Conservation (phyloP, 495 filamentous ascomycete species). For the Annulohypoxylon nitens region DNA sequence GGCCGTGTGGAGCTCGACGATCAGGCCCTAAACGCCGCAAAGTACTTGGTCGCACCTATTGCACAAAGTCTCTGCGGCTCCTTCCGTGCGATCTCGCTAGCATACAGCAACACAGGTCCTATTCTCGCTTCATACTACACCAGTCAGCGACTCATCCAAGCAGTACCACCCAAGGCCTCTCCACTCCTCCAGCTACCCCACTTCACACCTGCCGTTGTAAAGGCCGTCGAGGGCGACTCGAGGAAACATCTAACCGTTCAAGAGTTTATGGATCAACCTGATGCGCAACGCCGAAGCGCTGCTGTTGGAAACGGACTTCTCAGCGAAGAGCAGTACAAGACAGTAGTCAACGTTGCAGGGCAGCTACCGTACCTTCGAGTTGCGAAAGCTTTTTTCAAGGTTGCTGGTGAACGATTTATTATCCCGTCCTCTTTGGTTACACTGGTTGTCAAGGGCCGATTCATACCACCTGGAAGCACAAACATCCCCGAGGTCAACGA, state of each 20-base stretch:
- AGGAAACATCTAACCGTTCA: constrained; percentile 84
- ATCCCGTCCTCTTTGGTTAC: constrained; percentile 94
- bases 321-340: constrained; percentile 79
- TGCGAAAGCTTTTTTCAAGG: constrained; percentile 98
- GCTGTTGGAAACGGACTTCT: constrained; percentile 78
- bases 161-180: constrained; percentile 81
- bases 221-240: constrained; percentile 79
- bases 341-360: constrained; percentile 78
- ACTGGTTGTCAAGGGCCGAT: constrained; percentile 93
- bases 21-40: constrained; percentile 76
- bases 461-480: constrained; percentile 85
- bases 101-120: constrained; percentile 85
- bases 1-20: constrained; percentile 84
- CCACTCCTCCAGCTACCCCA: constrained; percentile 93
- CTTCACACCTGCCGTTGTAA: constrained; percentile 80
- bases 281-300: constrained; percentile 76
- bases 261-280: constrained; percentile 85
- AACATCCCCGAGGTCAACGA: constrained; percentile 79
- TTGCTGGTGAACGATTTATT: constrained; percentile 91
- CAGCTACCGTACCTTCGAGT: constrained; percentile 85
- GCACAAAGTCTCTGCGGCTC: constrained; percentile 85
- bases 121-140: constrained; percentile 85
- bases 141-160: constrained; percentile 90
- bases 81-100: constrained; percentile 87
- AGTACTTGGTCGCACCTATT: constrained; percentile 83